phyloP scores from a whole-genome alignment of 208 protist species.

The Leishmania aethiopica region DNA sequence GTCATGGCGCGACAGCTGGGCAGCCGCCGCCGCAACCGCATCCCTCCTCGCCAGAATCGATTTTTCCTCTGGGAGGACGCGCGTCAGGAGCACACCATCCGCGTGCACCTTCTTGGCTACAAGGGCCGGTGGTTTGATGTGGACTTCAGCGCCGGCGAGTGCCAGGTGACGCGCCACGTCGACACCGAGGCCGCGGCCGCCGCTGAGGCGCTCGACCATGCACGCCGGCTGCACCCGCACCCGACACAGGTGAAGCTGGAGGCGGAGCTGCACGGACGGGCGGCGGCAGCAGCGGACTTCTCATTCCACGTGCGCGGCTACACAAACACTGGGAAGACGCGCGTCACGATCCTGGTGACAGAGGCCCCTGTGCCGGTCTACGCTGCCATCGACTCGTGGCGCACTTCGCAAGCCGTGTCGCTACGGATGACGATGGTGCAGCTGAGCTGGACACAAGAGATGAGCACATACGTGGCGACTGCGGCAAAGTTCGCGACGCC shows the following conservation, averaged over 20 bases:
- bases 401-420: conserved; percentile 38
- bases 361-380: conserved; percentile 48
- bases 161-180: conserved; percentile 51
- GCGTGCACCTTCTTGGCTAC: conserved; percentile 62
- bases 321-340: conserved; percentile 60
- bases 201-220: conserved; percentile 25
- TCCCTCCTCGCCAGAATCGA: conserved; percentile 71
- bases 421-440: conserved; percentile 52
- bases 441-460: conserved; percentile 42
- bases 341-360: conserved; percentile 65
- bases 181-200: conserved; percentile 16
- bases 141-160: conserved; percentile 72
- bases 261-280: conserved; percentile 7
- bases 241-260: conserved; percentile 20
- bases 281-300: conserved; percentile 1
- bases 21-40: conserved; percentile 53
- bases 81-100: conserved; percentile 50
- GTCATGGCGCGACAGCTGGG: conserved; percentile 74
- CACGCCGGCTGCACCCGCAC: conserved; percentile 23
- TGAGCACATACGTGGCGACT: conserved; percentile 11
- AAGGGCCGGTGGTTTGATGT: conserved; percentile 82
- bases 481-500: neutral
- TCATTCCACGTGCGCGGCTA: conserved; percentile 68
- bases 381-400: conserved; percentile 48
- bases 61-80: conserved; percentile 85